Base-by-base conservation (phyloP, 345 rosid species). In the Euclidium syriacum region DNA sequence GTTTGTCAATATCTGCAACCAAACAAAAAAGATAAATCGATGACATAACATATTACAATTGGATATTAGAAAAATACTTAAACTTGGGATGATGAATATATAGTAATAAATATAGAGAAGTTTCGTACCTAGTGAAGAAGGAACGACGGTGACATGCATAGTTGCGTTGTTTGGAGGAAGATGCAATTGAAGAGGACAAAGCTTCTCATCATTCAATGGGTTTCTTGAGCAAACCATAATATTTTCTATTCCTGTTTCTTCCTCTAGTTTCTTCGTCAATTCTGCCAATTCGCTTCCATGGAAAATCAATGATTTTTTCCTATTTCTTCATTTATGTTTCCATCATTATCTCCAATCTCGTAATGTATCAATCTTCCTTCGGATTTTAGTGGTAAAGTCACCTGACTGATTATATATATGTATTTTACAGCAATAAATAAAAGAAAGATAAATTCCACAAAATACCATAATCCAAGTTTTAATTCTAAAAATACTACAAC, bases 161-260 rank as follows among this genome's bases (percentile, higher is more conserved):
- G 72, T 73, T 1, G 83, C 67, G 41, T 81, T 89, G 63, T 87
- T 86, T 3, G 98, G 98, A 62, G 98, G 98, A 68, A 92, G 96
- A 64, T 87, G 94, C 67, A 92, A 75, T 12, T 83, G 83, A 63
- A 89, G 91, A 6, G 94, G 95, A 70, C 79, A 78, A 46, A 87
- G 95, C 76, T 82, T 77, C 14, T 81, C 86, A 62, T 81, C 86
- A 62, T 82, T 84, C 75, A 84, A 74, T 33, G 92, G 92, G 51
- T 77, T 88, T 0, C 76, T 76, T 27, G 83, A 76, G 70, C 91
- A 92, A 42, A 89, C 72, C 7, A 51, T 33, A 16, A 87, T 58
- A 29, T 87, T 84, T 43, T 80, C 35, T 2, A 81, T 56, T 2
- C 86, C 85, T 0, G 91, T 81, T 46, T 77, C 83, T 53, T 85